Base-by-base conservation (phyloP, 2,329 filamentous ascomycete species). In the Talaromyces sp. region DNA sequence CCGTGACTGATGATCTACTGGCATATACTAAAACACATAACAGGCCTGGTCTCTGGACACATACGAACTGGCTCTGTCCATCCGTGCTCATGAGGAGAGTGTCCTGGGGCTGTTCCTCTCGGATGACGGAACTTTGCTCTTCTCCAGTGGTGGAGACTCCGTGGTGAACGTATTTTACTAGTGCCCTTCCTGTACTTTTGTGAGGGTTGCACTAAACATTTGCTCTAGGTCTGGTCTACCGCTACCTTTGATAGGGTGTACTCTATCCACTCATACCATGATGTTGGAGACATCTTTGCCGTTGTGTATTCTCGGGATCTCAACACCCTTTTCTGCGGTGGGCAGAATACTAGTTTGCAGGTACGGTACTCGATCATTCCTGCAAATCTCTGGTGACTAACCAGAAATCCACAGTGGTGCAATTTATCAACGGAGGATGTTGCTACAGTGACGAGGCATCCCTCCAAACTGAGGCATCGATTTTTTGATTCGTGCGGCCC, bases 251-350 rank as follows among this genome's bases (percentile, higher is more conserved):
- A 83, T 59, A 87, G 89, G 29, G 81, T 94, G 0, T 94, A 92
- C 77, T 91, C 94, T 64, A 90, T 97, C 63, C 96, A 96, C 79
- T 95, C 92, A 64, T 88, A 88, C 54, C 93, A 96, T 75, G 94
- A 97, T 68, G 90, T 96, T 46, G 94, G 94, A 62, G 94, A 99
- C 77, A 86, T 99, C 61, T 97, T 97, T 73, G 96, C 91, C 67
- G 88, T 96, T n/a, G 89, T 88, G 1, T 97, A 96, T 74, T 96
- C 92, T 3, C 79, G 86, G 7, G 83, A 86, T 65, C 81, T 91
- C 68, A 85, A 93, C 66, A 96, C 89, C 0, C 83, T 96, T 3
- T 97, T 96, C 73, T 84, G 96, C 50, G 94, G 94, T 60, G 91
- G 92, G 0, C 94, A 97, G 72, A 97, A 97, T 70, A 94, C 92